Base-by-base conservation (phyloP, 139 green algal species). In the Yamagishiella unicocca region DNA sequence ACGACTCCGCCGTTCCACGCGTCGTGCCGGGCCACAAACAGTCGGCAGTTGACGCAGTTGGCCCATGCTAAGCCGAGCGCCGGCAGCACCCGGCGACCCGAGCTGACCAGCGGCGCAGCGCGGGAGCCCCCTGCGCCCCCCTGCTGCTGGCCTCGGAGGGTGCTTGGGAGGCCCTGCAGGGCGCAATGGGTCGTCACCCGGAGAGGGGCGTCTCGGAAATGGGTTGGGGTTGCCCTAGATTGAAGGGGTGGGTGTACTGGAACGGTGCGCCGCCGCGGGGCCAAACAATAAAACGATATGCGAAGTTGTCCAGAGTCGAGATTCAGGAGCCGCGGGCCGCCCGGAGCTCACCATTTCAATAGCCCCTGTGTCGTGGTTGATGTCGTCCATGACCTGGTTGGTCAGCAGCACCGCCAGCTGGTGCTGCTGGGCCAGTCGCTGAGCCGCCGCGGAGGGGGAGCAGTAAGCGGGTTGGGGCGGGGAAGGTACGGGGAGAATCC, bases 1-100 rank as follows among this genome's bases (percentile, higher is more conserved):
- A 72, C 22, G 19, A 64, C 29, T 22, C 73, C 2, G 50, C 76
- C 68, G 1, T 43, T 29, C 50, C 58, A 45, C 6, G 25, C 6
- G 54, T 38, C 64, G 61, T 89, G 81, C 37, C 92, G 88, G 1
- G 91, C 89, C 17, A 94, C 87, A 76, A 97, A 96, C 2, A 97
- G 40, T 42, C 95, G 90, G 43, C 66, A 88, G 75, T 92, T 95
- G 35, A 97, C 87, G 88, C 95, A 97, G 91, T 95, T 95, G 21
- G 94, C 83, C 95, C 95, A 97, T 4, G 93, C 91, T 66, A 98
- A 88, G 17, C 95, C 95, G 42, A 97, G 87, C 0, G 95, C 92
- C 7, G 95, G 95, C 53, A 94, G 53, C 58, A 97, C 90, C 3
- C 88, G 77, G 12, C 94, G 79, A 0, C 95, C 95, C 0, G 87